Evolutionary conservation across 768 basidiomycete genomes (phyloP).

Genomic region (Trametes villosa): DNA sequence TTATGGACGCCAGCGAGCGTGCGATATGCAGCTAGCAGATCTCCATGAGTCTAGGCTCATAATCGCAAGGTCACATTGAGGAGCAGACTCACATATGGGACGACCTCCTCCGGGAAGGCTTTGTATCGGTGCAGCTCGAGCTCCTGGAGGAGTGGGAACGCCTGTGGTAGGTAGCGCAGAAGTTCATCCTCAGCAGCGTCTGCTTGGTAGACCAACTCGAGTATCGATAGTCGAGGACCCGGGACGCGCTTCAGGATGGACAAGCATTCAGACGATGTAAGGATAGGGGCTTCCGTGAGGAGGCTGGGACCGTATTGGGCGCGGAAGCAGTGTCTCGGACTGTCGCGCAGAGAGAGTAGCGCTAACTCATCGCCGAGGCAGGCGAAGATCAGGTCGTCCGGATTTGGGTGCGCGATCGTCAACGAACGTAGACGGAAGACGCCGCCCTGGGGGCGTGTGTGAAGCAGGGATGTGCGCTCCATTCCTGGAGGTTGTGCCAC

Average conservation of each 20-base stretch:
- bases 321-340: background rate
- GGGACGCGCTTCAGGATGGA: background rate
- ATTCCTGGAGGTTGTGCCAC: background rate
- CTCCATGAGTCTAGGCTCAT: background rate
- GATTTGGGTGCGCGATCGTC: background rate
- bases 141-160: background rate
- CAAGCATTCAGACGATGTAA: conserved; percentile 1
- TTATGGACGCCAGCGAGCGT: background rate
- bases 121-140: conserved; percentile 6
- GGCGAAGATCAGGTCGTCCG: background rate
- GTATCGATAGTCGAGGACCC: background rate
- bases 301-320: background rate
- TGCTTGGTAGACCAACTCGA: background rate
- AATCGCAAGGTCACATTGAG: background rate
- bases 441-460: background rate
- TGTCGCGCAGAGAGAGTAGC: background rate
- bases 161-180: background rate
- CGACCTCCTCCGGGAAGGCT: background rate
- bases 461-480: background rate
- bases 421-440: background rate
- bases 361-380: background rate
- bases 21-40: background rate
- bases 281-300: background rate
- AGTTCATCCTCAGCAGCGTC: background rate
- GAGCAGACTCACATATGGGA: background rate